Evolutionary conservation across 108 stramenopile genomes (phyloP), one percentile per base, ranked within the genome.

Genomic region (Cyclotella choctawhatcheeana): DNA sequence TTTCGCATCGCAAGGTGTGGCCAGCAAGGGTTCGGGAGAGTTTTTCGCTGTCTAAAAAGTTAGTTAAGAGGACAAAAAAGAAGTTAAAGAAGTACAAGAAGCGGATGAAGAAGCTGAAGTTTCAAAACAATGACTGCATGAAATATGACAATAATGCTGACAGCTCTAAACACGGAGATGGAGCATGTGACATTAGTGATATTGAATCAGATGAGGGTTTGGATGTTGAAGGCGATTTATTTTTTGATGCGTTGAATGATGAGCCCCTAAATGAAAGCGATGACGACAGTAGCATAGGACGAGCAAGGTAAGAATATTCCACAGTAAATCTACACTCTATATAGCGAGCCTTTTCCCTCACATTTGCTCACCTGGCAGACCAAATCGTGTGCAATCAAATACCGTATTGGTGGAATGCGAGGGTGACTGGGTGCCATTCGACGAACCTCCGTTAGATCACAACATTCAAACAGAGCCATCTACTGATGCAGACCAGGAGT

Each of bases 171-270:
- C n/a, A n/a, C n/a, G 10, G 25, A 8, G 30, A 21, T 13, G 16
- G 25, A 2, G 27, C 35, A 8, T 44, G 64, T 45, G 18, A 40
- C n/a, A 45, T 20, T 18, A 26, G 29, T 47, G 72, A 40, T 12
- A 12, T 40, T 40, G 37, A n/a, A n/a, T n/a, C n/a, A n/a, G n/a
- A 68, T 44, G 75, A 77, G 10, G 82, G 61, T 2, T 18, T 73
- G 16, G 71, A 76, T 16, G 77, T 91, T 65, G 91, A 94, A 67
- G 93, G 88, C 8, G 91, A 94, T 25, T 86, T 88, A 44, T 93
- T 92, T 73, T 91, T 84, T 62, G 88, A 91, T 44, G 50, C 89
- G 2, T 21, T 61, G 22, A 45, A 64, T 22, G 84, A 85, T 48
- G 87, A 86, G 47, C 77, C 78, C 50, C 60, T 92, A 50, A 70